A percentile compares a stretch with the other conserved stretches of the same genome.
phyloP scores from a whole-genome alignment of 2,329 filamentous ascomycete genomes.

The Esteya vermicola region DNA sequence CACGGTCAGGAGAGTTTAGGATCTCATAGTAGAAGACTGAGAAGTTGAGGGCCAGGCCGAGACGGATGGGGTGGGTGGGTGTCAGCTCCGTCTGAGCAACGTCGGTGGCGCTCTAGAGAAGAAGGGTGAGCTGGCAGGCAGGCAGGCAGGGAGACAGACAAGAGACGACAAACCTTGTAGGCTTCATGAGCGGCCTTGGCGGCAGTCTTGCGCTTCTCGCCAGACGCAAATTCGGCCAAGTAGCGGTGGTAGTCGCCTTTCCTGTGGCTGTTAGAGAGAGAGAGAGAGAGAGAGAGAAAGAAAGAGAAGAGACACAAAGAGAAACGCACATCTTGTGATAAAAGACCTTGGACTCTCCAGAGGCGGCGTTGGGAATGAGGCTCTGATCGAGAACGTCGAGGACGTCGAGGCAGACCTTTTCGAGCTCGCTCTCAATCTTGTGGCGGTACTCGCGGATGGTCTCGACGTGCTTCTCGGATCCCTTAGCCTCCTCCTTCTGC shows the following conservation, averaged over 20 bases:
- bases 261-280: constrained; percentile 34
- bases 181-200: constrained; percentile 91
- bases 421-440: constrained; percentile 94
- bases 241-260: constrained; percentile 99
- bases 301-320: background rate
- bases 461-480: constrained; percentile 77
- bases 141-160: constrained; percentile 87
- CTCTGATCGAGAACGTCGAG: constrained; percentile 88
- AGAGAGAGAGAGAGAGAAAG: background rate
- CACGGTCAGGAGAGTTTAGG: constrained; percentile 93
- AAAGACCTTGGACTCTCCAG: constrained; percentile 97
- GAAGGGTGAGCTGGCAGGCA: constrained; percentile 69
- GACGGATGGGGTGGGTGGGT: constrained; percentile 84
- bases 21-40: constrained; percentile 99
- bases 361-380: constrained; percentile 86
- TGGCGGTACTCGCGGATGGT: constrained; percentile 97
- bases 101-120: constrained; percentile 87
- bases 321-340: constrained; percentile 87
- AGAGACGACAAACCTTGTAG: constrained; percentile 97
- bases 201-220: constrained; percentile 88
- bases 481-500: constrained; percentile 99
- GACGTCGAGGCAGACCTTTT: constrained; percentile 96
- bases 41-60: constrained; percentile 88
- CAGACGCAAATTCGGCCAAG: constrained; percentile 89
- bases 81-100: constrained; percentile 80